A percentile compares a stretch with the other conserved stretches of the same genome.
phyloP scores from a whole-genome alignment of 2,329 filamentous ascomycete genomes.

The Phoma sp. region DNA sequence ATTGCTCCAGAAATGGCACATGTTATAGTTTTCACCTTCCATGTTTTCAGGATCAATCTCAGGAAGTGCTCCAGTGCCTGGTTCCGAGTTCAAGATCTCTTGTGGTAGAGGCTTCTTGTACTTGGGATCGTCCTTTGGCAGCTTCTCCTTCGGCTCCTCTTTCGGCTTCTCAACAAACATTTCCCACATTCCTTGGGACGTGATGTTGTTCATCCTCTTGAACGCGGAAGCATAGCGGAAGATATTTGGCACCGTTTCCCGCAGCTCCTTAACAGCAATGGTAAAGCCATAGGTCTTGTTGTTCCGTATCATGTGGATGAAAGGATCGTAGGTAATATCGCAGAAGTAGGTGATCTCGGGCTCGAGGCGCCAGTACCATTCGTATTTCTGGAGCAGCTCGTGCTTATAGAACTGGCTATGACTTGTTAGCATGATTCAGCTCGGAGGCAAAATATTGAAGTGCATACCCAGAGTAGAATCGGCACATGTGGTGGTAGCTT shows the following conservation, averaged over 20 bases:
- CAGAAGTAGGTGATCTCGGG: slow-evolving; percentile 99
- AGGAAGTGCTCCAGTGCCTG: slow-evolving; percentile 71
- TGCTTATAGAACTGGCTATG: slow-evolving; percentile 94
- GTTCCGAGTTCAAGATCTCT: slow-evolving; percentile 78
- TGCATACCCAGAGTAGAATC: slow-evolving; percentile 94
- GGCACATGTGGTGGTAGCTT: slow-evolving; percentile 98
- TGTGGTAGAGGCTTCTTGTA: slow-evolving; percentile 75
- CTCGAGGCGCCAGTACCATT: slow-evolving; percentile 99
- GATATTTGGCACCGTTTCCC: slow-evolving; percentile 97
- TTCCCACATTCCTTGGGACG: slow-evolving; percentile 93
- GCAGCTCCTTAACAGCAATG: slow-evolving; percentile 96
- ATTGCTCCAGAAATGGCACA: slow-evolving; percentile 99
- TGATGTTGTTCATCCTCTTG: slow-evolving; percentile 88
- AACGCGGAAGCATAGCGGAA: slow-evolving; percentile 99
- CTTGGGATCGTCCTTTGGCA: slow-evolving; percentile 67
- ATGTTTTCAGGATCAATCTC: slow-evolving; percentile 90
- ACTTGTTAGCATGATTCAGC: slow-evolving; percentile 19
- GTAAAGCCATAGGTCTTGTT: slow-evolving; percentile 99
- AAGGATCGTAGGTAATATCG: slow-evolving; percentile 98
- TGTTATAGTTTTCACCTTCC: slow-evolving; percentile 98
- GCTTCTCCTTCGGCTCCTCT: slow-evolving; percentile 60
- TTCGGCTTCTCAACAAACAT: slow-evolving; percentile 90
- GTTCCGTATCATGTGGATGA: slow-evolving; percentile 87
- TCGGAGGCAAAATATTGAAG: not conserved
- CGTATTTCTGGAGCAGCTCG: slow-evolving; percentile 90